Evolutionary conservation across 306 rosid genomes (phyloP).

Genomic region (Psophocarpus tetragonolobus): DNA sequence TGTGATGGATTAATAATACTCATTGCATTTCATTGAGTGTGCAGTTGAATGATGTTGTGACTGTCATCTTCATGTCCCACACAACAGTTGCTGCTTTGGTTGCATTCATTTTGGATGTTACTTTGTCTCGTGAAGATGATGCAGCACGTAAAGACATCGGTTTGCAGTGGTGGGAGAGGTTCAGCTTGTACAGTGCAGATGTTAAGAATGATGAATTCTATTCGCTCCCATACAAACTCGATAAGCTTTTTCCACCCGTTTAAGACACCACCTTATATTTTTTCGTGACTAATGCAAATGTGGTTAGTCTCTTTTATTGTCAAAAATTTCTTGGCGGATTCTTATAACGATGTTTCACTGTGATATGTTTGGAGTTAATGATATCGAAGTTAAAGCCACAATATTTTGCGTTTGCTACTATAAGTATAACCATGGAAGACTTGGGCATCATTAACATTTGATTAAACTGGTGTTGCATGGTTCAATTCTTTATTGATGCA

Average conservation of each 20-base stretch:
- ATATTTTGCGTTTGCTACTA: too few species aligned
- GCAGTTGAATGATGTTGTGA: conserved; percentile 57
- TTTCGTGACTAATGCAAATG: background rate
- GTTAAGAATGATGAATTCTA: conserved; percentile 69
- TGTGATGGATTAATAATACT: background rate
- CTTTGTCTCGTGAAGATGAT: conserved; percentile 50
- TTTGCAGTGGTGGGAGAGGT: conserved; percentile 77
- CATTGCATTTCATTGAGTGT: conserved; percentile 5
- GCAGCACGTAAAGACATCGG: conserved; percentile 54
- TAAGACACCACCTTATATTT: background rate
- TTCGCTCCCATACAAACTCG: conserved; percentile 53
- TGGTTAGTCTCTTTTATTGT: background rate
- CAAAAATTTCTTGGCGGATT: background rate
- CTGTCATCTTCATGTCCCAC: conserved; percentile 70
- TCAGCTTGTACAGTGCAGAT: conserved; percentile 55
- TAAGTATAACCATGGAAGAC: too few species aligned
- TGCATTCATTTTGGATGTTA: conserved; percentile 62
- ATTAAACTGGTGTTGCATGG: too few species aligned
- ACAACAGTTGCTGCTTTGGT: conserved; percentile 66
- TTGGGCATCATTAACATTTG: too few species aligned
- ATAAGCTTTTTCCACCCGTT: conserved; percentile 53
- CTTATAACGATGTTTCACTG: background rate
- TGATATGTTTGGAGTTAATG: background rate
- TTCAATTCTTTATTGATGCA: too few species aligned
- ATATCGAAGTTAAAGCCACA: background rate